Conservation (phyloP, 1,284 basidiomycete species). For the Papiliotrema laurentii region DNA sequence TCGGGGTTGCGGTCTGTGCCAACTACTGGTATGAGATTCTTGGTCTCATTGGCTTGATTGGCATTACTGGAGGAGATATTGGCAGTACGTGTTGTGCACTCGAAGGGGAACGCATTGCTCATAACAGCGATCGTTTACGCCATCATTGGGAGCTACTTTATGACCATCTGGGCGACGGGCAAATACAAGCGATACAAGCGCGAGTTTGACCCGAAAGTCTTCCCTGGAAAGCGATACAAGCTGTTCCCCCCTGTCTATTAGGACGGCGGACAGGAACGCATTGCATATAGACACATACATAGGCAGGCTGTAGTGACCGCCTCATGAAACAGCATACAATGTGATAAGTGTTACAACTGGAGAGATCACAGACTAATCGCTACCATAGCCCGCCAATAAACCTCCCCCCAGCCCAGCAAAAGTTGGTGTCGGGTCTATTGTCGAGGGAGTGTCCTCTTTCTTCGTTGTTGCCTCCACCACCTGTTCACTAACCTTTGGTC, state of each 20-base stretch:
- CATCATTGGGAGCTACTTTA: conserved; percentile 63
- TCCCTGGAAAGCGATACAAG: conserved; percentile 43
- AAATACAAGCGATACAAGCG: conserved; percentile 89
- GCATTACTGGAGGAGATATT: conserved; percentile 69
- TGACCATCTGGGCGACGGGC: conserved; percentile 85
- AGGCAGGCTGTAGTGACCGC: neutral
- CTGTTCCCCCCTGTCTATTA: conserved; percentile 39
- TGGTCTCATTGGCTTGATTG: conserved; percentile 68
- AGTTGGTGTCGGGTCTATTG: neutral
- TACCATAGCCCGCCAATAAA: conserved; percentile 26
- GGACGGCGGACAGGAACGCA: no score
- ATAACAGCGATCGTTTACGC: conserved; percentile 66
- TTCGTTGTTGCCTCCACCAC: conserved; percentile 3
- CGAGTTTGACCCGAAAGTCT: conserved; percentile 74
- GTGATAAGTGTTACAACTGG: neutral
- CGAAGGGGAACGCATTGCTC: neutral
- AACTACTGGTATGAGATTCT: conserved; percentile 94
- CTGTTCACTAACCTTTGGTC: conserved; percentile 16
- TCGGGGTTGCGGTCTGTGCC: conserved; percentile 77
- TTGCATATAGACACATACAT: neutral
- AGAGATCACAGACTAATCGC: no score
- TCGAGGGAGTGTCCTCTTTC: conserved; percentile 1
- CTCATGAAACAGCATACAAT: neutral
- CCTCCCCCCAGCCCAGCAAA: conserved; percentile 8
- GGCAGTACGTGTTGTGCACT: conserved; percentile 60